Evolutionary conservation across 73 alveolate genomes (phyloP), one percentile per base, ranked within the genome.

Genomic region (Stentor coeruleus): DNA sequence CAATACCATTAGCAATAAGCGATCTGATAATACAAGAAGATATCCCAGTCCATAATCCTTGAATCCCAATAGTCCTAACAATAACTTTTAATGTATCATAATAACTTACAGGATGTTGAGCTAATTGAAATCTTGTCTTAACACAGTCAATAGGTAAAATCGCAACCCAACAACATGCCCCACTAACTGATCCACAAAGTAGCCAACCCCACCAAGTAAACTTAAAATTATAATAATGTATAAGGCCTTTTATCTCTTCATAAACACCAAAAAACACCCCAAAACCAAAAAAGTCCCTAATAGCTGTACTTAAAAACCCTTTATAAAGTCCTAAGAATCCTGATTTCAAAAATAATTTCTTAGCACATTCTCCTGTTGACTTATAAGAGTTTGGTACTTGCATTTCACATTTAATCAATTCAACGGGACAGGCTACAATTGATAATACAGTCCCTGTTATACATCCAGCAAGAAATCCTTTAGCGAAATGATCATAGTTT

Each of bases 261-360:
- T 66, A 66, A 26, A 31, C 37, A 20, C 79, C 79, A 40, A 66
- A 66, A 66, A 66, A 66, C 14, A 66, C 39, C 49, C 40, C n/a
- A 26, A 66, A 20, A 28, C 79, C 79, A 15, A 66, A 26, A 66
- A 66, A 15, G 40, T 66, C 79, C 33, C 79, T 20, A 20, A 33
- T 11, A 33, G 33, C 49, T 20, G 79, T 66, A 20, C n/a, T 33
- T 31, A 28, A 11, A 20, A 66, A 26, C n/a, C 79, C 79, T 26
- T 33, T 37, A 40, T 26, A 66, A 26, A 66, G 37, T 20, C 11
- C 14, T 26, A 28, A 28, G 15, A 66, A 11, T 15, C 79, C 79
- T 20, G n/a, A 15, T 14, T 33, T 66, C 33, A 11, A 20, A 66
- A 28, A 66, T 15, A 66, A 33, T 28, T 37, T 26, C 79, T 66